Evolutionary conservation across 2,329 filamentous ascomycete genomes (phyloP).

Genomic region (Phaeosphaeria sp.): DNA sequence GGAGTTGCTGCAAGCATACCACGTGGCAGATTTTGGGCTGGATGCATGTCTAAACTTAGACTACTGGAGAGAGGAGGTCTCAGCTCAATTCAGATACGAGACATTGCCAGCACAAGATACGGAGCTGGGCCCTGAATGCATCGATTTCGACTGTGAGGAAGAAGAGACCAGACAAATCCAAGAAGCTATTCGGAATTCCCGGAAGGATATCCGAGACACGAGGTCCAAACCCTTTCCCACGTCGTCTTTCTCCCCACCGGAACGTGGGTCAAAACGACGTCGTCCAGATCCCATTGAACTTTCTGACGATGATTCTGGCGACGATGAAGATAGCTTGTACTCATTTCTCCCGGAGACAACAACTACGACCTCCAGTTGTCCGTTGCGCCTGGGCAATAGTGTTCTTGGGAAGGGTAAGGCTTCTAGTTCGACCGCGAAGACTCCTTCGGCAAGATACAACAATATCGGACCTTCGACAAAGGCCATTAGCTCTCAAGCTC

Average conservation of each 20-base stretch:
- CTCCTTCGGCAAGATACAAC: too few species aligned
- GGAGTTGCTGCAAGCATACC: conserved; percentile 8
- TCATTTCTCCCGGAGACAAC: not conserved
- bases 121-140: too few species aligned
- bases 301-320: not conserved
- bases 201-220: not conserved
- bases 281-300: not conserved
- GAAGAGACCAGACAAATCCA: not conserved
- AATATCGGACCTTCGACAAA: not conserved
- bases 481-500: not conserved
- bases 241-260: not conserved
- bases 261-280: not conserved
- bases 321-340: not conserved
- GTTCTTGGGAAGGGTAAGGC: not conserved
- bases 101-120: not conserved
- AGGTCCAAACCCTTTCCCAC: not conserved
- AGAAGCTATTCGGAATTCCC: not conserved
- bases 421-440: not conserved
- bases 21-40: conserved; percentile 2
- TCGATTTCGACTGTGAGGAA: not conserved
- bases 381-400: not conserved
- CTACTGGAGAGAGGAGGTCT: conserved; percentile 17
- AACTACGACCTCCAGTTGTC: not conserved
- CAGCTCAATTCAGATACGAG: not conserved
- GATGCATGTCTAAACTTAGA: conserved; percentile 7